A percentile compares a stretch with the other conserved stretches of the same genome.
These are phyloP conservation scores for Mycocentrospora acerina DNA, from an alignment of 2,329 filamentous ascomycete genomes.

Conservation along the genomic window DNA sequence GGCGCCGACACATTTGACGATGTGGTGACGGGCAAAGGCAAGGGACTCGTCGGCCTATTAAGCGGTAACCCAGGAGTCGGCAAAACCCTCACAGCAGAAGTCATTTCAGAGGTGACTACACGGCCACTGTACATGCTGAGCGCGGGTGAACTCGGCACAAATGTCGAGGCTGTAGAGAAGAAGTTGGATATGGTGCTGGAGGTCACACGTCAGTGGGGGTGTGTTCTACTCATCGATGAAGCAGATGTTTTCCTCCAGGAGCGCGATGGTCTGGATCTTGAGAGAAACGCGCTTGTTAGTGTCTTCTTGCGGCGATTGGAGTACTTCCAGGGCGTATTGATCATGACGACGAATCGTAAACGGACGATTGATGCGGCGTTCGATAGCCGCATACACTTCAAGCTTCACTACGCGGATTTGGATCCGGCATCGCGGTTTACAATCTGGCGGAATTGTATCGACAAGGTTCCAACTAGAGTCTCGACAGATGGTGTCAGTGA, in stretches of 20 bases:
- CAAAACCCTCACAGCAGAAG: slow-evolving; percentile 26
- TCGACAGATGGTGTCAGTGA: slow-evolving; percentile 18
- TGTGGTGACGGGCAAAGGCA: slow-evolving; percentile 45
- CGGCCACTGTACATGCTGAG: slow-evolving; percentile 67
- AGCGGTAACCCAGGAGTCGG: slow-evolving; percentile 31
- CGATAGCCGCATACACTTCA: slow-evolving; percentile 39
- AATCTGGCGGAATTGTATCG: slow-evolving; percentile 38
- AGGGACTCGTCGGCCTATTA: slow-evolving; percentile 30
- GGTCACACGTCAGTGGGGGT: slow-evolving; percentile 53
- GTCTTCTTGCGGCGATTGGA: slow-evolving; percentile 41
- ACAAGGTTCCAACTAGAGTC: not conserved
- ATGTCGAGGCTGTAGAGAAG: slow-evolving; percentile 47
- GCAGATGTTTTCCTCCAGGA: slow-evolving; percentile 56
- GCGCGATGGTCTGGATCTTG: slow-evolving; percentile 28
- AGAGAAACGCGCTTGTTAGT: slow-evolving; percentile 20
- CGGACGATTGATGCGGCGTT: slow-evolving; percentile 45
- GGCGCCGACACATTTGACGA: slow-evolving; percentile 16
- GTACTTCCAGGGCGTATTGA: slow-evolving; percentile 47
- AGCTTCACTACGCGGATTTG: slow-evolving; percentile 49
- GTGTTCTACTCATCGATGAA: slow-evolving; percentile 46
- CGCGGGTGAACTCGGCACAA: slow-evolving; percentile 61
- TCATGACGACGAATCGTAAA: slow-evolving; percentile 47
- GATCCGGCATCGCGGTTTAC: slow-evolving; percentile 41
- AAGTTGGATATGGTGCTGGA: slow-evolving; percentile 50
- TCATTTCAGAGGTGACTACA: slow-evolving; percentile 21